These are phyloP conservation scores for Fusarium dlaminii DNA, from an alignment of 2,329 filamentous ascomycete genomes.

Conservation along the genomic window DNA sequence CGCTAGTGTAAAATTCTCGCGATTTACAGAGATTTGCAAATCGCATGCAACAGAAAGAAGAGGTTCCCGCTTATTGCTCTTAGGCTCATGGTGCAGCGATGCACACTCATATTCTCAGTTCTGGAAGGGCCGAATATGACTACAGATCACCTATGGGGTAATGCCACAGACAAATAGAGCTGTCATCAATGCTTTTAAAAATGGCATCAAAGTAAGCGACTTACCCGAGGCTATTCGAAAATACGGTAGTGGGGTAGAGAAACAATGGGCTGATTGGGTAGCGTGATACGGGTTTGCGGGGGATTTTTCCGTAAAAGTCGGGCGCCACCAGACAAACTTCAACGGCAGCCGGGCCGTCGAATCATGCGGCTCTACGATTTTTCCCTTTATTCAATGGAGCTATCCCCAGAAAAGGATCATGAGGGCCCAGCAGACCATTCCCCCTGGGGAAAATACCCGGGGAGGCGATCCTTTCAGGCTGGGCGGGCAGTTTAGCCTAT, in stretches of 20 bases:
- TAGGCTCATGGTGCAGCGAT: no score
- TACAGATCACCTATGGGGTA: conserved; percentile 2
- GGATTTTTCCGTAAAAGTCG: not conserved
- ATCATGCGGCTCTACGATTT: not conserved
- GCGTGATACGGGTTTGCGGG: not conserved
- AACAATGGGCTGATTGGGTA: conserved; percentile 29
- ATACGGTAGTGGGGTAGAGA: conserved; percentile 13
- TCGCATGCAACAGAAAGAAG: accelerated
- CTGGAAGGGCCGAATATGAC: conserved; percentile 16
- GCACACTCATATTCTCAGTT: not conserved
- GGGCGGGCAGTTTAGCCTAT: conserved; percentile 1
- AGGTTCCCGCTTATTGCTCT: not conserved
- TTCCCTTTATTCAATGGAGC: not conserved
- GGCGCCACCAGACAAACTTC: not conserved
- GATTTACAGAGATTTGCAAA: not conserved
- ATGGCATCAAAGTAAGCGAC: not conserved
- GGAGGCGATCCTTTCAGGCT: not conserved
- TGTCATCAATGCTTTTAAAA: not conserved
- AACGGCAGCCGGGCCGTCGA: conserved; percentile 10
- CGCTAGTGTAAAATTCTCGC: no score
- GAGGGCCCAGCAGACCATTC: not conserved
- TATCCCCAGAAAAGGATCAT: not conserved
- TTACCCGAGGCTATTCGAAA: conserved; percentile 12
- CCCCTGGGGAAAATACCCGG: not conserved
- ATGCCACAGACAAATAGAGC: not conserved